Percentiles rank a stretch among this genome's conserved stretches.
Evolutionary conservation across 805 yeast genomes (phyloP).

Genomic region (Wickerhamiella domercqiae): DNA sequence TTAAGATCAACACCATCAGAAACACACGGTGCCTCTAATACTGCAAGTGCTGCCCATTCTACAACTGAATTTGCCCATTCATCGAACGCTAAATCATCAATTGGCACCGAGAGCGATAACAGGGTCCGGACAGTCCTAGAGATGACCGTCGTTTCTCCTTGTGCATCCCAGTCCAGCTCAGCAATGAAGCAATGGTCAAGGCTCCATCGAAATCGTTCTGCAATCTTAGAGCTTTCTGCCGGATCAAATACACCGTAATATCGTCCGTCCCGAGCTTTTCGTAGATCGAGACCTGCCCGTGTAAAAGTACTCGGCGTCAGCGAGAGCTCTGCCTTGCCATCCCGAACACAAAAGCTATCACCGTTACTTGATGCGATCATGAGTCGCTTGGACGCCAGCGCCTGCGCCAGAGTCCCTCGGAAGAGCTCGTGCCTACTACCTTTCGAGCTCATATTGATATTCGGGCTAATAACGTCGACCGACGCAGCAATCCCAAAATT

Average conservation of each 20-base stretch:
- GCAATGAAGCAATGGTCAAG: conserved; percentile 7
- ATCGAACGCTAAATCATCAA: conserved; percentile 4
- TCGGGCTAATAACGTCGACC: no score
- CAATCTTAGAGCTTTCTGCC: conserved; percentile 3
- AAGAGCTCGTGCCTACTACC: no score
- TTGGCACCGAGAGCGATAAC: conserved; percentile 4
- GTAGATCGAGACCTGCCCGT: conserved; percentile 11
- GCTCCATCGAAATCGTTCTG: conserved; percentile 11
- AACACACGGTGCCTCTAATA: conserved; percentile 4
- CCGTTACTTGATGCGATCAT: background rate
- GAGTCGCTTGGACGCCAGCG: background rate
- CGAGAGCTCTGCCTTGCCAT: conserved; percentile 3
- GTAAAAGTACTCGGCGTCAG: conserved; percentile 9
- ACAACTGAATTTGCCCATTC: conserved; percentile 15
- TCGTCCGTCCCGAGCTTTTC: conserved; percentile 1
- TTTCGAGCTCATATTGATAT: no score
- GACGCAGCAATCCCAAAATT: no score
- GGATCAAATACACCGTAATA: conserved; percentile 7
- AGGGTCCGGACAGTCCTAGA: background rate
- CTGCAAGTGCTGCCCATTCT: conserved; percentile 14
- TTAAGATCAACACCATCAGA: conserved; percentile 6
- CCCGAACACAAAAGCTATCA: conserved; percentile 4
- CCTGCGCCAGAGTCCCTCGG: background rate
- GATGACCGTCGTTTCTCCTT: background rate
- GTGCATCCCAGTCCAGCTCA: conserved; percentile 1